These are phyloP conservation scores for Lavandula angustifolia DNA, from an alignment of 257 asterid genomes.

Conservation along the genomic window DNA sequence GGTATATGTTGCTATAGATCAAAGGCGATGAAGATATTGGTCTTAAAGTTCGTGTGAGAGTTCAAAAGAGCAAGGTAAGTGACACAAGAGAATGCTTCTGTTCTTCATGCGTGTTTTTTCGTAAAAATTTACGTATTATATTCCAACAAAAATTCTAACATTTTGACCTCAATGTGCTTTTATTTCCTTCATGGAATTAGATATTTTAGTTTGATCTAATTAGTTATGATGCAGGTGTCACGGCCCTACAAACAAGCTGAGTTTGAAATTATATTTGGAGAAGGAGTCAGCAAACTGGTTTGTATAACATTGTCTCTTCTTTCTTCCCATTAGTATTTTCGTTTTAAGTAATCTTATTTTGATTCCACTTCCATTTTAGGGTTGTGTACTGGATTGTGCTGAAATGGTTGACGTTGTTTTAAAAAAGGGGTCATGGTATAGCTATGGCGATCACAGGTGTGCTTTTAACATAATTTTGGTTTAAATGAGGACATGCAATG, in stretches of 20 bases:
- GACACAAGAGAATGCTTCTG: neutral
- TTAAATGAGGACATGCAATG: constrained; percentile 12
- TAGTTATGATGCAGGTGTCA: constrained; percentile 61
- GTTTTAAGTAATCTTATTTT: constrained; percentile 17
- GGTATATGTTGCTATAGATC: constrained; percentile 45
- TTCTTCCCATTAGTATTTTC: constrained; percentile 17
- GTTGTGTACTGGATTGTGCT: constrained; percentile 93
- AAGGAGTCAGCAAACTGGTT: constrained; percentile 96
- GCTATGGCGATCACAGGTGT: constrained; percentile 91
- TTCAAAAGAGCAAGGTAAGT: constrained; percentile 95
- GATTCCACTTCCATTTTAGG: constrained; percentile 49
- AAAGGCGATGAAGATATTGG: constrained; percentile 97
- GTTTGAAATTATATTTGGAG: constrained; percentile 94
- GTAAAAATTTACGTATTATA: neutral
- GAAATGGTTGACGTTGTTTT: constrained; percentile 73
- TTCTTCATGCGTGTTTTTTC: neutral
- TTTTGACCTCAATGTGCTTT: constrained; percentile 14
- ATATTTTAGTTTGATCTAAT: constrained; percentile 29
- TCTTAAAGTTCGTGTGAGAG: constrained; percentile 94
- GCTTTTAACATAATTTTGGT: constrained; percentile 22
- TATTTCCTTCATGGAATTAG: constrained; percentile 21
- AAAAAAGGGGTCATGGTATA: constrained; percentile 96
- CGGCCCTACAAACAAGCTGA: constrained; percentile 99
- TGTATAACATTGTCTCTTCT: constrained; percentile 29
- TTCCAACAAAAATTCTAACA: neutral